Evolutionary conservation across 441 rosid genomes (phyloP).

Genomic region (Populus hybrid): DNA sequence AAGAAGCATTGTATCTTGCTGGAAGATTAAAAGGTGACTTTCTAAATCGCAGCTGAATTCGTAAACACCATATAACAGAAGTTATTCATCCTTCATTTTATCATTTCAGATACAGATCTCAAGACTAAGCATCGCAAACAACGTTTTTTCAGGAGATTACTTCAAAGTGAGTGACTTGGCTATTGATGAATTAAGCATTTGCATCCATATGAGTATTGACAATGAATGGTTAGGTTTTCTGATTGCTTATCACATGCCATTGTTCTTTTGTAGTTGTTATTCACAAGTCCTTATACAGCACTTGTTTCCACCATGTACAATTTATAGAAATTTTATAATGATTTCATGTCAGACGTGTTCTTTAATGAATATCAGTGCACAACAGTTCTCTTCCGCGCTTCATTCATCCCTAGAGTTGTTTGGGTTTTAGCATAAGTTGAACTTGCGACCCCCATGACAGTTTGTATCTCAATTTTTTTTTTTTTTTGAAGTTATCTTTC

Average conservation of each 20-base stretch:
- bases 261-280: not conserved
- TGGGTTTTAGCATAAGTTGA: not conserved
- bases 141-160: constrained; percentile 29
- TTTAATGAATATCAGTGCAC: not conserved
- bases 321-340: not conserved
- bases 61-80: not conserved
- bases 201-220: not conserved
- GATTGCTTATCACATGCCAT: not conserved
- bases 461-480: not conserved
- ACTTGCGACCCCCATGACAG: not conserved
- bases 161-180: constrained; percentile 14
- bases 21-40: constrained; percentile 67
- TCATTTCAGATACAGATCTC: constrained; percentile 26
- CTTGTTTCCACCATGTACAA: not conserved
- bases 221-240: not conserved
- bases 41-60: not conserved
- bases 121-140: constrained; percentile 28
- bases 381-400: too few relatives aligned
- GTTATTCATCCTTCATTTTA: not conserved
- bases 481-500: too few relatives aligned
- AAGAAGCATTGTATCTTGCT: constrained; percentile 67
- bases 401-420: not conserved
- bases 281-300: not conserved
- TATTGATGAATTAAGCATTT: not conserved
- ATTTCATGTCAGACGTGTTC: not conserved